Conservation (phyloP, 805 yeast genomes). For the Lipomyces yamadae region DNA sequence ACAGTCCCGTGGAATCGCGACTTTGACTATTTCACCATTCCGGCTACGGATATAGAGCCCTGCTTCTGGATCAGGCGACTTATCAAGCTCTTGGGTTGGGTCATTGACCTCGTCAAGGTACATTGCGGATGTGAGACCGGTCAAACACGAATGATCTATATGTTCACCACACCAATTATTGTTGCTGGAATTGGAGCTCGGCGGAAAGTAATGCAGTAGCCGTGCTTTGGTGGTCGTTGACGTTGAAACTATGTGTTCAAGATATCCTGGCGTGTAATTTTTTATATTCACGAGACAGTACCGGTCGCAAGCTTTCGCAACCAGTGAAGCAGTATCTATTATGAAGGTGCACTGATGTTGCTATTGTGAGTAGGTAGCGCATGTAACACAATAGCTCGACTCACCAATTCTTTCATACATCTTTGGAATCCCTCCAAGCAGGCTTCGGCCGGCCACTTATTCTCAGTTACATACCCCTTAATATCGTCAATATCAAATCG, state of each 20-base stretch:
- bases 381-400: slow-evolving; percentile 40
- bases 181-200: slow-evolving; percentile 33
- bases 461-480: slow-evolving; percentile 55
- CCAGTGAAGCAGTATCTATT: slow-evolving; percentile 54
- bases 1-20: slow-evolving; percentile 59
- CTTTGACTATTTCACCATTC: slow-evolving; percentile 52
- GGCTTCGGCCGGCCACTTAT: slow-evolving; percentile 57
- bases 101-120: slow-evolving; percentile 50
- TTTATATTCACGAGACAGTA: slow-evolving; percentile 46
- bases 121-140: slow-evolving; percentile 62
- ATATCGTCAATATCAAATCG: slow-evolving; percentile 44
- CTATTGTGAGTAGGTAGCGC: slow-evolving; percentile 47
- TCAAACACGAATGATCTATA: slow-evolving; percentile 62
- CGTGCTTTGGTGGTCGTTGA: slow-evolving; percentile 65
- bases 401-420: slow-evolving; percentile 43
- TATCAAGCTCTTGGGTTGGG: slow-evolving; percentile 40
- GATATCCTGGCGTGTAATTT: slow-evolving; percentile 47
- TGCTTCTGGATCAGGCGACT: slow-evolving; percentile 52
- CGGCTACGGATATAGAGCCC: slow-evolving; percentile 60
- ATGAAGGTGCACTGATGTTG: slow-evolving; percentile 46
- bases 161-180: slow-evolving; percentile 68
- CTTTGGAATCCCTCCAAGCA: slow-evolving; percentile 39
- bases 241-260: slow-evolving; percentile 53
- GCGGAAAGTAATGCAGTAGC: slow-evolving; percentile 59
- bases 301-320: slow-evolving; percentile 56